Percentiles rank a stretch among this genome's conserved stretches.
phyloP scores from a whole-genome alignment of 805 yeast genomes.

The Yarrowia osloensis region DNA sequence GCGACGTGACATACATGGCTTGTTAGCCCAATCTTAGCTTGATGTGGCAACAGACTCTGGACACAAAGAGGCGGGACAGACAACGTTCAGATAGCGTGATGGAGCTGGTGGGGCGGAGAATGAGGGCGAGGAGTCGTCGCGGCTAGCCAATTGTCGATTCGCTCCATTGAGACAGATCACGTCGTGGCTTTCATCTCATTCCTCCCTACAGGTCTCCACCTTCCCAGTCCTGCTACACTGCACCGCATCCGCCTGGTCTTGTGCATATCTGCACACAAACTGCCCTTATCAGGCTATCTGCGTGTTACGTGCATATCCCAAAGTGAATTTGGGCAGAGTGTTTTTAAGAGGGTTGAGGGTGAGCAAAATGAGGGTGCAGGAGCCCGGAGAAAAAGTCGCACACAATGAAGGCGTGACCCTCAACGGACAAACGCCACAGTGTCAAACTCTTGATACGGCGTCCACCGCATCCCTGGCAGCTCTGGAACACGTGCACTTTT shows the following conservation, averaged over 20 bases:
- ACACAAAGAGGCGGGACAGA: slow-evolving; percentile 16
- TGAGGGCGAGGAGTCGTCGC: no score
- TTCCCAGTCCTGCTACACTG: neutral
- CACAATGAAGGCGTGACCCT: no score
- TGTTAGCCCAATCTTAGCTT: slow-evolving; percentile 23
- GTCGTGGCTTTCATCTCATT: no score
- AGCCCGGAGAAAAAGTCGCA: no score
- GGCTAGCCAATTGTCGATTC: no score
- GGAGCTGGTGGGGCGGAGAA: no score
- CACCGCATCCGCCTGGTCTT: slow-evolving; percentile 13
- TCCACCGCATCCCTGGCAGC: no score
- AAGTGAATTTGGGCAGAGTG: neutral
- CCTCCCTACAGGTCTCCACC: neutral
- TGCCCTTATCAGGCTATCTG: slow-evolving; percentile 25
- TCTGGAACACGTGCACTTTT: no score
- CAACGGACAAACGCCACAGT: neutral
- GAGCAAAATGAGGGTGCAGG: no score
- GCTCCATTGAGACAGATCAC: no score
- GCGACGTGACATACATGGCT: slow-evolving; percentile 28
- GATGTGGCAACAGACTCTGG: slow-evolving; percentile 24
- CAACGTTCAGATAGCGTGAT: slow-evolving; percentile 28
- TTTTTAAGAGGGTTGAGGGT: no score
- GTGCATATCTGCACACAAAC: slow-evolving; percentile 23
- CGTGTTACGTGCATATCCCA: slow-evolving; percentile 11
- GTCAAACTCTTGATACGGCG: no score